These are phyloP conservation scores for Pelargonium australe DNA, from an alignment of 441 rosid genomes.

Conservation along the genomic window DNA sequence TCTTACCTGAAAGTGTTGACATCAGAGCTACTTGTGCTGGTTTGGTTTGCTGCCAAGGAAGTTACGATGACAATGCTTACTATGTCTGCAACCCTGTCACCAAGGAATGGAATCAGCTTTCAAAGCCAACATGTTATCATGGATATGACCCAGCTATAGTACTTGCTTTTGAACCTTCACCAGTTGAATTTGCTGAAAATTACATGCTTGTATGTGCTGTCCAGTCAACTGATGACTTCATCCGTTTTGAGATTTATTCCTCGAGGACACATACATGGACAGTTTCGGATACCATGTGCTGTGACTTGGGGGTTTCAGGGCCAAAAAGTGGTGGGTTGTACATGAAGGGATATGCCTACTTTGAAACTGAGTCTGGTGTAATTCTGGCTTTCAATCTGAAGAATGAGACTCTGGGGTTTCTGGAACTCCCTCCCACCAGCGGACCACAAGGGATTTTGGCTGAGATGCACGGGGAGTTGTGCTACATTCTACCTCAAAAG, in stretches of 20 bases:
- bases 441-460: slow-evolving; percentile 27
- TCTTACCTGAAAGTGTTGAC: slow-evolving; percentile 31
- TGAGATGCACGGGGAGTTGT: slow-evolving; percentile 26
- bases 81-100: slow-evolving; percentile 44
- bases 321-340: slow-evolving; percentile 24
- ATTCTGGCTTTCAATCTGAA: slow-evolving; percentile 26
- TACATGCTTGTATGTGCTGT: slow-evolving; percentile 40
- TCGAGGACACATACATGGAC: slow-evolving; percentile 45
- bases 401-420: slow-evolving; percentile 24
- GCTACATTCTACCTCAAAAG: slow-evolving; percentile 28
- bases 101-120: slow-evolving; percentile 33
- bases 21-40: slow-evolving; percentile 35
- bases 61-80: slow-evolving; percentile 15
- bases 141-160: slow-evolving; percentile 27
- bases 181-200: slow-evolving; percentile 18
- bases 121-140: slow-evolving; percentile 28
- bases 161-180: slow-evolving; percentile 31
- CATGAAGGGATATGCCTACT: slow-evolving; percentile 22
- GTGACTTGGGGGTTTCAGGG: slow-evolving; percentile 13
- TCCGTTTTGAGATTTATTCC: slow-evolving; percentile 47
- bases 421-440: slow-evolving; percentile 24
- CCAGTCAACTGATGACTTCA: not conserved
- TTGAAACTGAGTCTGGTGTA: slow-evolving; percentile 24
- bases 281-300: slow-evolving; percentile 19
- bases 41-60: slow-evolving; percentile 36